Evolutionary conservation across 805 yeast genomes (phyloP).

Genomic region (Teunomyces pallodes): DNA sequence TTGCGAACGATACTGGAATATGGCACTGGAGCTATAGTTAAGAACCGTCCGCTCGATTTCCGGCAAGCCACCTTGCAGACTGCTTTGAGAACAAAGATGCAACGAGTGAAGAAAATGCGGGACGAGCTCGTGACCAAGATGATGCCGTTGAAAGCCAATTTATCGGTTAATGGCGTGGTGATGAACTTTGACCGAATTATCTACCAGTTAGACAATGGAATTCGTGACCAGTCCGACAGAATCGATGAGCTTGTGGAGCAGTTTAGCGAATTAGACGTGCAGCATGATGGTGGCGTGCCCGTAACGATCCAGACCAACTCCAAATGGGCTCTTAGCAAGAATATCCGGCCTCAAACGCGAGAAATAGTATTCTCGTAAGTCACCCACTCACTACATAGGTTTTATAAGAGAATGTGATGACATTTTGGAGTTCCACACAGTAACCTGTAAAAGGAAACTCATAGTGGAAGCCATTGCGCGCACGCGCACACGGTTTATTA

Average conservation of each 20-base stretch:
- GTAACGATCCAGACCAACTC: not conserved
- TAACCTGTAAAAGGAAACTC: not conserved
- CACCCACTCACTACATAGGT: not conserved
- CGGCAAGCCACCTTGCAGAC: conserved; percentile 24
- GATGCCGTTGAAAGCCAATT: conserved; percentile 33
- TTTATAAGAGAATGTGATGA: too few species aligned
- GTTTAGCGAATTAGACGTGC: not conserved
- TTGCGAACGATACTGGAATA: conserved; percentile 17
- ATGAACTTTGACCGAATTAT: conserved; percentile 28
- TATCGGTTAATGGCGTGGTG: conserved; percentile 14
- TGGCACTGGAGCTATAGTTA: conserved; percentile 10
- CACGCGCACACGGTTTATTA: not conserved
- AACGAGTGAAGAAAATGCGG: conserved; percentile 19
- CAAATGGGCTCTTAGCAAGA: conserved; percentile 2
- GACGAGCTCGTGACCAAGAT: conserved; percentile 22
- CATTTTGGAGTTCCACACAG: not conserved
- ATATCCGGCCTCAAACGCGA: not conserved
- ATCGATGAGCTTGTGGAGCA: conserved; percentile 12
- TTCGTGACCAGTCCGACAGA: conserved; percentile 11
- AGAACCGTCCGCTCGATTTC: conserved; percentile 30
- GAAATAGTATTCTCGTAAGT: not conserved
- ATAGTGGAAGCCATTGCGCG: not conserved
- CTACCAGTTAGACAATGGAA: conserved; percentile 23
- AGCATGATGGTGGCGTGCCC: not conserved
- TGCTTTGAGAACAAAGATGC: conserved; percentile 25